These are phyloP conservation scores for Yarrowia divulgata DNA, from an alignment of 805 yeast genomes.

Conservation along the genomic window DNA sequence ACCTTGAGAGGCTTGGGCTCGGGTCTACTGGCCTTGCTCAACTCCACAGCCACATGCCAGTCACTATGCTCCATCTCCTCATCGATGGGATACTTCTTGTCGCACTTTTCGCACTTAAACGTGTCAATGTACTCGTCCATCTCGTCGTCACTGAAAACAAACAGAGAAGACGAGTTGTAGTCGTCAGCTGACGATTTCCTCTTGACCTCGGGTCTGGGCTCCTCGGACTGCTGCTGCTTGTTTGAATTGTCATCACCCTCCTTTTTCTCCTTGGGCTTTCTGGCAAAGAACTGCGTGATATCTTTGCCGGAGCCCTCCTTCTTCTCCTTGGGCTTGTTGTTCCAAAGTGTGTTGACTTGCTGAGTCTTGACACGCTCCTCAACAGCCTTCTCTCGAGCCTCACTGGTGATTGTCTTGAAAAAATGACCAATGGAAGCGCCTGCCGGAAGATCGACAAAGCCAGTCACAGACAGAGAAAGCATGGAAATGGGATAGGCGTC, in stretches of 20 bases:
- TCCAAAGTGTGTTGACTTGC: constrained; percentile 11
- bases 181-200: constrained; percentile 2
- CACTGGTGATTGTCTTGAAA: constrained; percentile 32
- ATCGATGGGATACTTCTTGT: constrained; percentile 40
- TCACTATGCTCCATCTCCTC: constrained; percentile 51
- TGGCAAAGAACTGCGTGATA: constrained; percentile 20
- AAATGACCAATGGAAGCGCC: constrained; percentile 32
- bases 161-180: constrained; percentile 19
- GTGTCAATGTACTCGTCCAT: constrained; percentile 27
- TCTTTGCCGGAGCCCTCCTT: constrained; percentile 17
- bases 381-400: constrained; percentile 15
- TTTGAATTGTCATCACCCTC: neutral
- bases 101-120: constrained; percentile 49
- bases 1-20: constrained; percentile 27
- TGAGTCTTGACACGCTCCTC: constrained; percentile 6
- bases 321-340: constrained; percentile 15
- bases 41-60: constrained; percentile 53
- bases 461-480: constrained; percentile 39
- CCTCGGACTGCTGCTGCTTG: neutral
- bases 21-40: constrained; percentile 41
- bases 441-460: constrained; percentile 36
- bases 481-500: constrained; percentile 39
- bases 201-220: neutral
- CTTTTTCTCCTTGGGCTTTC: constrained; percentile 11
- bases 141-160: constrained; percentile 28